Evolutionary conservation across 768 basidiomycete genomes (phyloP).

Genomic region (Phylloporus rhodoxanthus): DNA sequence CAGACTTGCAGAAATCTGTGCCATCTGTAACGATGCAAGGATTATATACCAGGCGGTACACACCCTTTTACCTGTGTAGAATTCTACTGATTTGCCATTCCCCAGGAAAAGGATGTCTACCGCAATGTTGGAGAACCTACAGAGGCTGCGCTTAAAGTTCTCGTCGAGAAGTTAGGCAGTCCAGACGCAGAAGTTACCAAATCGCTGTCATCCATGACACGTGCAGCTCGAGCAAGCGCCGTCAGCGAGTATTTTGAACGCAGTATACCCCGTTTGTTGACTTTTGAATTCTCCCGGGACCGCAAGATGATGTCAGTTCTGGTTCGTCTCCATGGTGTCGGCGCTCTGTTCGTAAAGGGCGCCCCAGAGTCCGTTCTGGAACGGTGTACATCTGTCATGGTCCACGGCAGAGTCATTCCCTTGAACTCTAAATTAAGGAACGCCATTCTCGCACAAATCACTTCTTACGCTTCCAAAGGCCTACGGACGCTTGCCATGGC

Average conservation of each 20-base stretch:
- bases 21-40: constrained; percentile 94
- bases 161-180: constrained; percentile 90
- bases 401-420: constrained; percentile 58
- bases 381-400: constrained; percentile 69
- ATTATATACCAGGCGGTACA: constrained; percentile 76
- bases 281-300: constrained; percentile 97
- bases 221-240: constrained; percentile 65
- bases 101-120: constrained; percentile 74
- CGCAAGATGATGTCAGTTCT: constrained; percentile 99
- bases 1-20: constrained; percentile 83
- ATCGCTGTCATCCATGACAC: constrained; percentile 51
- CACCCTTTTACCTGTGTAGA: background rate
- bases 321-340: constrained; percentile 58
- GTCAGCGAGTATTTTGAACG: constrained; percentile 81
- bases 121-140: constrained; percentile 92
- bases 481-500: constrained; percentile 91
- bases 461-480: constrained; percentile 72
- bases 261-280: constrained; percentile 73
- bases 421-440: constrained; percentile 58
- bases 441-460: constrained; percentile 57
- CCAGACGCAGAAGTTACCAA: constrained; percentile 51
- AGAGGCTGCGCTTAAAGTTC: constrained; percentile 91
- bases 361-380: constrained; percentile 95
- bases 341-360: constrained; percentile 90
- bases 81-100: constrained; percentile 1